These are phyloP conservation scores for Saccharum officinarum DNA, from an alignment of 176 grass and related monocot genomes.

Conservation along the genomic window DNA sequence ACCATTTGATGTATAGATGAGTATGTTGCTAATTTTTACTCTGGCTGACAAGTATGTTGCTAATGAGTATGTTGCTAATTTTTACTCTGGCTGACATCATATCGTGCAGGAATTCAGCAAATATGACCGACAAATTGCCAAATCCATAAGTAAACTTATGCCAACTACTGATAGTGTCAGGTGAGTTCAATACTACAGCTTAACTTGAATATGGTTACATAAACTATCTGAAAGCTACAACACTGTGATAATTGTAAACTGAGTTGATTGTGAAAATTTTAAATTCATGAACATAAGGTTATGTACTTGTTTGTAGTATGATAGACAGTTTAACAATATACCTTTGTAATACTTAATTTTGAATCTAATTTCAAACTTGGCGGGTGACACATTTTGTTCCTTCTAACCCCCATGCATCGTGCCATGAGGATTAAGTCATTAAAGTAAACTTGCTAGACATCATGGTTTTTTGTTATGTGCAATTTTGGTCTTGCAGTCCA, in stretches of 20 bases:
- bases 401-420: slow-evolving; percentile 10
- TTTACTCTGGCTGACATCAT: slow-evolving; percentile 17
- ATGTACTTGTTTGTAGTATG: neutral
- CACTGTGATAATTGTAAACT: slow-evolving; percentile 10
- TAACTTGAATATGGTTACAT: slow-evolving; percentile 5
- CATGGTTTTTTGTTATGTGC: neutral
- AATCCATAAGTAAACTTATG: slow-evolving; percentile 70
- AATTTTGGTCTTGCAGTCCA: neutral
- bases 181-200: slow-evolving; percentile 31
- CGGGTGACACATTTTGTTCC: neutral
- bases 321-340: neutral
- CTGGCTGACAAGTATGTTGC: neutral
- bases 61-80: neutral
- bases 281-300: slow-evolving; percentile 9
- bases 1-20: slow-evolving; percentile 8
- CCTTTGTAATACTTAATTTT: neutral
- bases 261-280: neutral
- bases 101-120: slow-evolving; percentile 59
- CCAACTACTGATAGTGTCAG: slow-evolving; percentile 71
- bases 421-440: neutral
- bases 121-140: slow-evolving; percentile 64
- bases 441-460: slow-evolving; percentile 7
- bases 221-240: slow-evolving; percentile 10
- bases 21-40: slow-evolving; percentile 8
- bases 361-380: neutral